A percentile compares a stretch with the other conserved stretches of the same genome.
Evolutionary conservation across 495 filamentous ascomycete genomes (phyloP).

Genomic region (Annulohypoxylon nitens): DNA sequence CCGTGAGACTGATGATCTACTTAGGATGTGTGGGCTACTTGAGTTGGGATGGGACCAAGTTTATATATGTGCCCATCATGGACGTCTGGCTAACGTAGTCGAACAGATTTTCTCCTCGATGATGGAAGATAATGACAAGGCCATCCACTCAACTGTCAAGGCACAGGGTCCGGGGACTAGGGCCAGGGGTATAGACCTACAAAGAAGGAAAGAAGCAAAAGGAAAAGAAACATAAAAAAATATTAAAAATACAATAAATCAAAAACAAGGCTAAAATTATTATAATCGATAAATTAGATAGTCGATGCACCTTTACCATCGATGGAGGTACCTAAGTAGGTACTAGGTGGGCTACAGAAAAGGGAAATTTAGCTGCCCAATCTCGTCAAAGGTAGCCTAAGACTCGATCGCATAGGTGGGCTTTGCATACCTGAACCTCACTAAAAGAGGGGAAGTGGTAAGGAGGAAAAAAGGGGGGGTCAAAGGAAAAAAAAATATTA

Average conservation of each 20-base stretch:
- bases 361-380: constrained; percentile 38
- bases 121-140: constrained; percentile 42
- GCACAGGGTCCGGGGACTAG: constrained; percentile 31
- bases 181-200: constrained; percentile 44
- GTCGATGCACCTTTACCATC: constrained; percentile 38
- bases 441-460: constrained; percentile 32
- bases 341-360: constrained; percentile 18
- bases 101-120: constrained; percentile 33
- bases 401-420: constrained; percentile 27
- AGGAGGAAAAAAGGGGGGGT: constrained; percentile 10
- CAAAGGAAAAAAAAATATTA: constrained; percentile 19
- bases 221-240: constrained; percentile 12
- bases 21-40: constrained; percentile 36
- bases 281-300: constrained; percentile 36
- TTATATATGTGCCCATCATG: constrained; percentile 46
- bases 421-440: constrained; percentile 32
- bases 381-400: constrained; percentile 34
- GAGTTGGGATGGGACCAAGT: constrained; percentile 45
- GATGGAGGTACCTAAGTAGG: background rate
- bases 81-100: constrained; percentile 32
- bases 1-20: constrained; percentile 37
- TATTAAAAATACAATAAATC: too few species aligned
- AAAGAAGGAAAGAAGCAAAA: constrained; percentile 23
- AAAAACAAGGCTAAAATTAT: constrained; percentile 25
- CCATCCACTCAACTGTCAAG: constrained; percentile 41